phyloP scores from a whole-genome alignment of 2,329 filamentous ascomycete genomes.

The Trichoderma asperellum region DNA sequence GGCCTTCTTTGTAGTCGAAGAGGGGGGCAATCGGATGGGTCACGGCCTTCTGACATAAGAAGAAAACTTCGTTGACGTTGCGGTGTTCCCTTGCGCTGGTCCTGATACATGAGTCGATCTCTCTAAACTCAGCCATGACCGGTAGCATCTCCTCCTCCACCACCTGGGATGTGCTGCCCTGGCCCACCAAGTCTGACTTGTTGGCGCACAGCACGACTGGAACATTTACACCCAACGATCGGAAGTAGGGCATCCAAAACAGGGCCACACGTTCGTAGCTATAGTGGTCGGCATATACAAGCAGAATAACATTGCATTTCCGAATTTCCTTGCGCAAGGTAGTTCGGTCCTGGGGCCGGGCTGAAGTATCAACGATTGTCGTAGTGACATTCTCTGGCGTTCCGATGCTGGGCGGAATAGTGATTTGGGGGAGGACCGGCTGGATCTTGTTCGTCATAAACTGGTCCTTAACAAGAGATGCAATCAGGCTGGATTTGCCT shows the following conservation, averaged over 20 bases:
- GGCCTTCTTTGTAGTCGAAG: constrained; percentile 91
- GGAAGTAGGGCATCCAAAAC: constrained; percentile 98
- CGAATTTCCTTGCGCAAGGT: constrained; percentile 91
- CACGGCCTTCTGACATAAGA: constrained; percentile 96
- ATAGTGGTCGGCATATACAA: constrained; percentile 98
- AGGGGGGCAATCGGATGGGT: constrained; percentile 95
- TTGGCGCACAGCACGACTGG: constrained; percentile 96
- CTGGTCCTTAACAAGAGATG: constrained; percentile 93
- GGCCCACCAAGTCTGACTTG: constrained; percentile 85
- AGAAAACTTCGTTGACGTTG: constrained; percentile 96
- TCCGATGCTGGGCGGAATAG: constrained; percentile 87
- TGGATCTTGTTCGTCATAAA: constrained; percentile 97
- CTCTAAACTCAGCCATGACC: constrained; percentile 97
- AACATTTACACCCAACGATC: constrained; percentile 96
- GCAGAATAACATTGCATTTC: constrained; percentile 93
- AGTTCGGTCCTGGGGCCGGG: constrained; percentile 88
- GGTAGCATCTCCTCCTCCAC: constrained; percentile 97
- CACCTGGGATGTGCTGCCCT: constrained; percentile 78
- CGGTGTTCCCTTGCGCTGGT: constrained; percentile 89
- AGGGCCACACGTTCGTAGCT: constrained; percentile 96
- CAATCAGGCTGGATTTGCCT: constrained; percentile 93
- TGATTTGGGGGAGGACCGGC: constrained; percentile 90
- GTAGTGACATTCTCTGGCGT: constrained; percentile 97
- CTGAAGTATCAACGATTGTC: constrained; percentile 95
- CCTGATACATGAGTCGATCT: constrained; percentile 96